phyloP scores from a whole-genome alignment of 2,329 filamentous ascomycete species.

The Rhynchosporium agropyri region DNA sequence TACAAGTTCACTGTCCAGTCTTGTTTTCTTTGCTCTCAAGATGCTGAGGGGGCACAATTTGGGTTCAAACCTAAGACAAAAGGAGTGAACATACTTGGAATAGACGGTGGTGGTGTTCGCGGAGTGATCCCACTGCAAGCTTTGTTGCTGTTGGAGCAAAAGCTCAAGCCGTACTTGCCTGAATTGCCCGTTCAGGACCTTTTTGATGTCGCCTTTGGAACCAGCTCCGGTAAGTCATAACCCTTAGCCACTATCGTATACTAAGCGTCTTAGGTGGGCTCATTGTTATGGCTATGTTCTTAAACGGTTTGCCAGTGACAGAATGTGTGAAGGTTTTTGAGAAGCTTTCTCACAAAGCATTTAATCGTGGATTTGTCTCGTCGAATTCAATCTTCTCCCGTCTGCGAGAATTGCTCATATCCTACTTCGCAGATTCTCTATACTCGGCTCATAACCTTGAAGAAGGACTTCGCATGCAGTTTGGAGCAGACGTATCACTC shows the following conservation, averaged over 20 bases:
- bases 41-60: conserved; percentile 1
- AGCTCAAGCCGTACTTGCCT: conserved; percentile 4
- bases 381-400: not conserved
- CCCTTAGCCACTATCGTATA: not conserved
- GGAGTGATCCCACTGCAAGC: not conserved
- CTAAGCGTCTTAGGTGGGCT: conserved; percentile 2
- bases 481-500: not conserved
- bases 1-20: not conserved
- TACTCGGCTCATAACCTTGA: conserved; percentile 6
- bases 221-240: conserved; percentile 2
- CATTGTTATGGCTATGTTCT: conserved; percentile 6
- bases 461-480: conserved; percentile 1
- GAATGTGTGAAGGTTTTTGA: conserved; percentile 5
- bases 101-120: not conserved
- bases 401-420: conserved; percentile 2
- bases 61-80: not conserved
- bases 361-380: conserved; percentile 2
- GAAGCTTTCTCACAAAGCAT: conserved; percentile 2
- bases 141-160: conserved; percentile 1
- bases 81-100: not conserved
- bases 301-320: conserved; percentile 3
- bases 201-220: not conserved
- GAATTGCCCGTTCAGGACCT: not conserved
- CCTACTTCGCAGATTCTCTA: conserved; percentile 7
- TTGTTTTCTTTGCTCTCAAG: conserved; percentile 5